phyloP scores from a whole-genome alignment of 2,329 filamentous ascomycete genomes.

The Purpureocillium lavendulum region DNA sequence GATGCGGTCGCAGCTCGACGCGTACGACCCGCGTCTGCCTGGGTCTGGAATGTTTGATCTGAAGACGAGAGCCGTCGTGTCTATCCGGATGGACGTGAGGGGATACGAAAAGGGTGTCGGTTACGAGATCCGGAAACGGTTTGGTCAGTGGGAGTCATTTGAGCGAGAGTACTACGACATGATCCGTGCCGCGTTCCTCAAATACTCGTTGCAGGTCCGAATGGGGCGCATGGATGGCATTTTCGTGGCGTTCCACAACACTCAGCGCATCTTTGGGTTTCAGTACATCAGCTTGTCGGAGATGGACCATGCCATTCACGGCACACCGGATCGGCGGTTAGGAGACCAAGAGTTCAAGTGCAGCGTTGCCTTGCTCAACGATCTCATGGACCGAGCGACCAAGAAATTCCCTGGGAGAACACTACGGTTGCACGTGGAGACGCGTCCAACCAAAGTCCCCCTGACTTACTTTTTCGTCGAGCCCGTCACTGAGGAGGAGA shows the following conservation, averaged over 20 bases:
- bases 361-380: constrained; percentile 71
- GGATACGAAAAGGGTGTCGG: constrained; percentile 68
- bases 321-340: constrained; percentile 53
- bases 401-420: constrained; percentile 67
- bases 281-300: constrained; percentile 84
- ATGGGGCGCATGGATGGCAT: constrained; percentile 99
- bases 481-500: constrained; percentile 66
- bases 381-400: constrained; percentile 68
- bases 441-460: constrained; percentile 48
- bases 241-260: constrained; percentile 94
- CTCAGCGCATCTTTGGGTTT: constrained; percentile 91
- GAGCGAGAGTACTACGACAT: constrained; percentile 96
- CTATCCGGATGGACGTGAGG: constrained; percentile 77
- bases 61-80: constrained; percentile 87
- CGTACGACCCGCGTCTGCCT: constrained; percentile 75
- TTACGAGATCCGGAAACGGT: constrained; percentile 73
- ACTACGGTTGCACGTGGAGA: constrained; percentile 75
- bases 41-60: constrained; percentile 93
- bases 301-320: constrained; percentile 88
- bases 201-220: constrained; percentile 92
- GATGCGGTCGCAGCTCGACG: constrained; percentile 92
- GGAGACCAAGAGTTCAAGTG: constrained; percentile 82
- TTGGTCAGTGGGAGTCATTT: constrained; percentile 81
- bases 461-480: constrained; percentile 89
- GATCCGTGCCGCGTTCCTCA: constrained; percentile 88